A percentile compares a stretch with the other conserved stretches of the same genome.
These are phyloP conservation scores for Colletotrichum karsti DNA, from an alignment of 2,329 filamentous ascomycete species.

Conservation along the genomic window DNA sequence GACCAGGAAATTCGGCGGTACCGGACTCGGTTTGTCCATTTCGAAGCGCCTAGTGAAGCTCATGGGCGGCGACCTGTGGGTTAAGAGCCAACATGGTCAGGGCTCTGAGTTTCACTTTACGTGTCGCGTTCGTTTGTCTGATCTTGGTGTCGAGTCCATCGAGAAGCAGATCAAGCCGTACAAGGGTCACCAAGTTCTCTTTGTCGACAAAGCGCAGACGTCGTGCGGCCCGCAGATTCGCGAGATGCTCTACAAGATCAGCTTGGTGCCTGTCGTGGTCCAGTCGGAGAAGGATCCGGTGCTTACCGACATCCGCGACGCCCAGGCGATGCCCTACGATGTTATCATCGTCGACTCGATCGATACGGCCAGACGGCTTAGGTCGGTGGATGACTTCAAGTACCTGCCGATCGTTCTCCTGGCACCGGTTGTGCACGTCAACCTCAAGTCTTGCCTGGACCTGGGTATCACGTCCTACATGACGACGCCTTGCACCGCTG, in stretches of 20 bases:
- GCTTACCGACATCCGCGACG: constrained; percentile 60
- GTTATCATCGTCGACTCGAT: constrained; percentile 96
- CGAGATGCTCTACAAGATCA: constrained; percentile 79
- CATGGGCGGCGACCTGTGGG: constrained; percentile 97
- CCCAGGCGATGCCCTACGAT: constrained; percentile 79
- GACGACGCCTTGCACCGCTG: constrained; percentile 94
- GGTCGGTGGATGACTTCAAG: constrained; percentile 94
- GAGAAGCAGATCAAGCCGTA: constrained; percentile 89
- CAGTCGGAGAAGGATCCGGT: constrained; percentile 75
- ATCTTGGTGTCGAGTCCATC: constrained; percentile 80
- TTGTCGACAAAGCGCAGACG: constrained; percentile 91
- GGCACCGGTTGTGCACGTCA: constrained; percentile 89
- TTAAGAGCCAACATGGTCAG: constrained; percentile 89
- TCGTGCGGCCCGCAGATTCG: constrained; percentile 79
- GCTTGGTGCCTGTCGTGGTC: constrained; percentile 85
- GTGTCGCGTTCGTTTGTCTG: constrained; percentile 86
- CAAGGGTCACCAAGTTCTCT: constrained; percentile 89
- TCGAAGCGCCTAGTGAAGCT: constrained; percentile 94
- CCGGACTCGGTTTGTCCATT: constrained; percentile 91
- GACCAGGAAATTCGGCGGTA: constrained; percentile 94
- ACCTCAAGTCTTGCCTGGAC: constrained; percentile 91
- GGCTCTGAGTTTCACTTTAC: constrained; percentile 98
- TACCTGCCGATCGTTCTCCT: constrained; percentile 96
- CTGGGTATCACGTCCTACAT: constrained; percentile 99
- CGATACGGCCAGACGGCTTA: constrained; percentile 84